phyloP scores from a whole-genome alignment of 139 green algal species.

The Chlorella vulgaris region DNA sequence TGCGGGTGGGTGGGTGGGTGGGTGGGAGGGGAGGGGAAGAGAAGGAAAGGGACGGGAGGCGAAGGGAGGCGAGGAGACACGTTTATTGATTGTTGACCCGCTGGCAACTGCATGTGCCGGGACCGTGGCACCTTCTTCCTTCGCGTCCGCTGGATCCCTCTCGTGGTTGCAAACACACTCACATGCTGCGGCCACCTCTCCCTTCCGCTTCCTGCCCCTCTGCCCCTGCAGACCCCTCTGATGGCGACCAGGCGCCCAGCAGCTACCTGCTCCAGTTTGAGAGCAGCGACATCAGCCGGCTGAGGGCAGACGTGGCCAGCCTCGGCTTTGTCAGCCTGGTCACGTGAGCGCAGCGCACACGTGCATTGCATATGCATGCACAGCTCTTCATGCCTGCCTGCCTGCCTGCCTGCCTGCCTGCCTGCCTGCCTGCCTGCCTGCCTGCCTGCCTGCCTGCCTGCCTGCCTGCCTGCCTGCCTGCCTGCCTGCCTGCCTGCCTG shows the following conservation, averaged over 20 bases:
- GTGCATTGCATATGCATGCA: not conserved
- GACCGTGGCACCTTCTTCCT: too few relatives aligned
- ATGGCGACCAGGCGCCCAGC: not conserved
- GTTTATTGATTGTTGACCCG: not conserved
- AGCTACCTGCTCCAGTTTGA: conserved; percentile 67
- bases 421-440: not conserved
- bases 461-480: not conserved
- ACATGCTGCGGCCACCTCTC: not conserved
- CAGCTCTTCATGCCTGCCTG: too few relatives aligned
- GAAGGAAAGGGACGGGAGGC: too few relatives aligned
- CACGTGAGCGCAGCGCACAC: not conserved
- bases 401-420: not conserved
- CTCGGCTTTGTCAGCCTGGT: conserved; percentile 59
- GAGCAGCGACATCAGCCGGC: conserved; percentile 69
- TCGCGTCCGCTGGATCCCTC: too few relatives aligned
- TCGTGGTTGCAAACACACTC: too few relatives aligned
- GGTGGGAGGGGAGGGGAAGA: too few relatives aligned
- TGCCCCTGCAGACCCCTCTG: not conserved
- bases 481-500: not conserved
- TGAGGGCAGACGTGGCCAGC: conserved; percentile 65
- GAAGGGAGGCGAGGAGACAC: too few relatives aligned
- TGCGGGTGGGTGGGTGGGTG: not conserved
- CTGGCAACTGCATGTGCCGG: not conserved
- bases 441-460: not conserved
- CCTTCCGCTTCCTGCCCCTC: not conserved